phyloP scores from a whole-genome alignment of 2,329 filamentous ascomycete genomes.

The Cercospora brassicicola region DNA sequence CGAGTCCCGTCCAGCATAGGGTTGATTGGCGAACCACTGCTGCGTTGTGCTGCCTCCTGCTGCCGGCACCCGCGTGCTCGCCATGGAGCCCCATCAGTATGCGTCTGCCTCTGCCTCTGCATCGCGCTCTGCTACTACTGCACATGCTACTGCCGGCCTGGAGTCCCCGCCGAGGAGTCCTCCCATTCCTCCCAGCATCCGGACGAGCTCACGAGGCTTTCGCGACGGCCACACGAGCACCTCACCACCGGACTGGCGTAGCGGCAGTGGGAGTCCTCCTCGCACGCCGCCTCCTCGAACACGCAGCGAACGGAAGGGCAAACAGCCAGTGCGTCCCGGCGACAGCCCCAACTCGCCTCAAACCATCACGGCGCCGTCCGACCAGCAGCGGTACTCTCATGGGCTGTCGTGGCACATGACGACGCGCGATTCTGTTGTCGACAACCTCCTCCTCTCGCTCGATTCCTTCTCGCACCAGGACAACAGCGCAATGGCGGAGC shows the following conservation, averaged over 20 bases:
- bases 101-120: slow-evolving; percentile 8
- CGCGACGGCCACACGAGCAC: background rate
- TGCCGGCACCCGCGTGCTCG: background rate
- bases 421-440: slow-evolving; percentile 85
- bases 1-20: background rate
- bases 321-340: slow-evolving; percentile 16
- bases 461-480: slow-evolving; percentile 66
- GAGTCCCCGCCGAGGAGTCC: slow-evolving; percentile 12
- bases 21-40: background rate
- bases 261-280: slow-evolving; percentile 12
- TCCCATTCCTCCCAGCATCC: slow-evolving; percentile 4
- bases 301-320: slow-evolving; percentile 17
- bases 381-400: slow-evolving; percentile 61
- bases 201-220: slow-evolving; percentile 14
- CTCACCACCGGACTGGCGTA: background rate
- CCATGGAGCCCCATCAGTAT: slow-evolving; percentile 10
- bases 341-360: slow-evolving; percentile 7
- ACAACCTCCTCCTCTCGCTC: slow-evolving; percentile 92
- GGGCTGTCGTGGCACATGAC: slow-evolving; percentile 79
- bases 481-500: slow-evolving; percentile 19
- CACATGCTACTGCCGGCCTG: slow-evolving; percentile 5
- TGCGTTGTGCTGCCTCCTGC: background rate
- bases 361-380: slow-evolving; percentile 5
- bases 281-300: slow-evolving; percentile 18
- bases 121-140: background rate